Evolutionary conservation across 176 grass and related monocot genomes (phyloP).

Genomic region (Eremochloa ophiuroides): DNA sequence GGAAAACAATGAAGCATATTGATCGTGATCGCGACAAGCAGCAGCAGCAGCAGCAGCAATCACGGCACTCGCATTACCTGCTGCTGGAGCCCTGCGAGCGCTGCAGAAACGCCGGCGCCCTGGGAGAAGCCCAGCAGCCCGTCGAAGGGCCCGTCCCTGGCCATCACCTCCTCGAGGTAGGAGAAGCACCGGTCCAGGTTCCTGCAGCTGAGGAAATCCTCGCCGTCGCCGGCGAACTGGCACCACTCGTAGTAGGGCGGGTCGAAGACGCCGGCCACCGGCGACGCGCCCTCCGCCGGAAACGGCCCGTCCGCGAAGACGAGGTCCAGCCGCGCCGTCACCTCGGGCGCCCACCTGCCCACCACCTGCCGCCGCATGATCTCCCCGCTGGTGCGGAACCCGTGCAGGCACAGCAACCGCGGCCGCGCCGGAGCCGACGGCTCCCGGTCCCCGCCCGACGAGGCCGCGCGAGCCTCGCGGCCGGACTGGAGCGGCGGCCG

Average conservation of each 20-base stretch:
- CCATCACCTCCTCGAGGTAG: slow-evolving; percentile 82
- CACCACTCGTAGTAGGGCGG: slow-evolving; percentile 86
- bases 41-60: no score
- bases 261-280: slow-evolving; percentile 59
- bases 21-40: no score
- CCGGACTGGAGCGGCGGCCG: not conserved
- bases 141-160: slow-evolving; percentile 73
- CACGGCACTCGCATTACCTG: slow-evolving; percentile 29
- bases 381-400: slow-evolving; percentile 85
- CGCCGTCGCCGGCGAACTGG: slow-evolving; percentile 50
- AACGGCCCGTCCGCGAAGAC: slow-evolving; percentile 82
- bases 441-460: no score
- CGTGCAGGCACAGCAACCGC: slow-evolving; percentile 74
- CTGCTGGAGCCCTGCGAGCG: slow-evolving; percentile 41
- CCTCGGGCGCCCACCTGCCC: slow-evolving; percentile 62
- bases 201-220: slow-evolving; percentile 46
- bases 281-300: slow-evolving; percentile 62
- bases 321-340: slow-evolving; percentile 68
- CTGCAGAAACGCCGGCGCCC: slow-evolving; percentile 49
- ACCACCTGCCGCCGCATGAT: slow-evolving; percentile 85
- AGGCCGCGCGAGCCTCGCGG: no score
- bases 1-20: no score
- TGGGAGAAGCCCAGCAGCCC: slow-evolving; percentile 88
- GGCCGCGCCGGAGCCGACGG: no score
- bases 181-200: slow-evolving; percentile 62